Conservation (phyloP, 2,329 filamentous ascomycete species). For the Claviceps sp. region DNA sequence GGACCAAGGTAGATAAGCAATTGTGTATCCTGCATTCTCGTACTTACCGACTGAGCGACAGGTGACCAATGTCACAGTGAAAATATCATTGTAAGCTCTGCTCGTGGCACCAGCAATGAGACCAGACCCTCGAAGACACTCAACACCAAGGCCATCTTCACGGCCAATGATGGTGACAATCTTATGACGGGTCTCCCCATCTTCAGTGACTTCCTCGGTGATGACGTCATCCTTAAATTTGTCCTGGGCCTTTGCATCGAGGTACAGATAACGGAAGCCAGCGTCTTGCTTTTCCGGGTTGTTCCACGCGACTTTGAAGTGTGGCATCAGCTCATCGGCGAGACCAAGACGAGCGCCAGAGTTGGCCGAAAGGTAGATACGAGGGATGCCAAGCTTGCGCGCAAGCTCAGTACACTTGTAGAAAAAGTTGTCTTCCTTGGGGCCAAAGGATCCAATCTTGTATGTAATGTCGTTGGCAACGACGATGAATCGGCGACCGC, state of each 20-base stretch:
- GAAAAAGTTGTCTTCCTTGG: conserved; percentile 96
- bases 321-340: conserved; percentile 89
- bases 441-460: conserved; percentile 96
- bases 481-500: conserved; percentile 83
- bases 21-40: not conserved
- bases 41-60: conserved; percentile 84
- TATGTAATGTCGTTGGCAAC: conserved; percentile 99
- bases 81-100: conserved; percentile 95
- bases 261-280: conserved; percentile 95
- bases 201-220: conserved; percentile 74
- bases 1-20: not conserved
- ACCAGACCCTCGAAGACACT: conserved; percentile 93
- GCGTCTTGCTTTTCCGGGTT: conserved; percentile 64
- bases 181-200: conserved; percentile 83
- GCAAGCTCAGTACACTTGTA: conserved; percentile 97
- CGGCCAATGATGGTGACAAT: conserved; percentile 87
- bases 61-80: conserved; percentile 93
- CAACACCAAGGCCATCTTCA: conserved; percentile 93
- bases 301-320: conserved; percentile 97
- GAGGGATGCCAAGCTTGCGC: conserved; percentile 84
- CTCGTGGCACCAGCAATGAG: conserved; percentile 96
- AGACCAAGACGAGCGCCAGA: conserved; percentile 95
- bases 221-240: conserved; percentile 64
- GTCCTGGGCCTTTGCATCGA: conserved; percentile 75
- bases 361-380: conserved; percentile 97